A percentile compares a stretch with the other conserved stretches of the same genome.
These are phyloP conservation scores for Cardamine occulta DNA, from an alignment of 345 rosid species.

Conservation along the genomic window DNA sequence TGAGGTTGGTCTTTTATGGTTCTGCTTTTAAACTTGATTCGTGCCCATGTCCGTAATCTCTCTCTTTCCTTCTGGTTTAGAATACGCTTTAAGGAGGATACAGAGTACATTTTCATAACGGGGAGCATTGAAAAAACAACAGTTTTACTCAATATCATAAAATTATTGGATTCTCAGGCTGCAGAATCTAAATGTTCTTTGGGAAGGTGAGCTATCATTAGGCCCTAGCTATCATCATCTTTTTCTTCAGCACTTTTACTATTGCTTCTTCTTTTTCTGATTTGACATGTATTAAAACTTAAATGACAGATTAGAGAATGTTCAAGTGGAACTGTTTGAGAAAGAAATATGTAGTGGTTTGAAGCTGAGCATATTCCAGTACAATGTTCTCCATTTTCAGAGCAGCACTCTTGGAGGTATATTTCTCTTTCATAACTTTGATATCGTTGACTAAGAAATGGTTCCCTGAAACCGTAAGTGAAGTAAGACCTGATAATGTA, in stretches of 20 bases:
- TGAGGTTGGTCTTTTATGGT: slow-evolving; percentile 65
- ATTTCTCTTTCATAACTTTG: slow-evolving; percentile 16
- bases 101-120: slow-evolving; percentile 68
- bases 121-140: slow-evolving; percentile 70
- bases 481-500: slow-evolving; percentile 8
- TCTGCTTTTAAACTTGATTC: slow-evolving; percentile 20
- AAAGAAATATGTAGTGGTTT: slow-evolving; percentile 75
- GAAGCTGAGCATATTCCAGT: slow-evolving; percentile 68
- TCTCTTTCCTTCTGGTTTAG: slow-evolving; percentile 47
- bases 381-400: slow-evolving; percentile 67
- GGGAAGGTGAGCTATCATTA: slow-evolving; percentile 60
- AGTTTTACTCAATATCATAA: slow-evolving; percentile 57
- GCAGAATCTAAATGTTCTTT: slow-evolving; percentile 49
- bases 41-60: slow-evolving; percentile 17
- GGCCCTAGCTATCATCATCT: not conserved
- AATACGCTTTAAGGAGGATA: slow-evolving; percentile 55
- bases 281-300: slow-evolving; percentile 53
- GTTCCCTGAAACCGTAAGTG: slow-evolving; percentile 10
- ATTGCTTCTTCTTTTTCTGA: slow-evolving; percentile 32
- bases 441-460: slow-evolving; percentile 13
- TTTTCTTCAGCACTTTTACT: slow-evolving; percentile 23
- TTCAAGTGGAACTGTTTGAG: slow-evolving; percentile 78
- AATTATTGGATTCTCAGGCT: slow-evolving; percentile 51
- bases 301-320: slow-evolving; percentile 91
- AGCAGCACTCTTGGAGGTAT: slow-evolving; percentile 61